phyloP scores from a whole-genome alignment of 495 filamentous ascomycete species.

The Opeltia flavorubescens region DNA sequence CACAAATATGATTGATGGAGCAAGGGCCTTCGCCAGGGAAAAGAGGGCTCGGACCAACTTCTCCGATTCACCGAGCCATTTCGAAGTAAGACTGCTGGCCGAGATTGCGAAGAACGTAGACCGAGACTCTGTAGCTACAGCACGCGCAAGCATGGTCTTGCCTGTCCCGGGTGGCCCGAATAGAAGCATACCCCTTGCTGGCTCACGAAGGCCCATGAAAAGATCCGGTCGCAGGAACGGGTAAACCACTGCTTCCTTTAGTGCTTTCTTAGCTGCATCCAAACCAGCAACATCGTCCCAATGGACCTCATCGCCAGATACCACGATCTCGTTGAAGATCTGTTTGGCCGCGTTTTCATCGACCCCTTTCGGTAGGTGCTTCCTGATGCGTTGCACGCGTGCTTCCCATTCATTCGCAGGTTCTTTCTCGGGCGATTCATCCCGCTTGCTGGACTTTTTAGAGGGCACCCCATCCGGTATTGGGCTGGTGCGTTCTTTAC shows the following conservation, averaged over 20 bases:
- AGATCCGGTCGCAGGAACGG: slow-evolving; percentile 92
- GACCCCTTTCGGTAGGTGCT: slow-evolving; percentile 63
- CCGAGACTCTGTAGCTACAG: slow-evolving; percentile 86
- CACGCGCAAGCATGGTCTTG: slow-evolving; percentile 94
- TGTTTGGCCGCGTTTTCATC: slow-evolving; percentile 74
- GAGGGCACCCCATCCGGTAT: slow-evolving; percentile 19
- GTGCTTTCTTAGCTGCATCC: slow-evolving; percentile 75
- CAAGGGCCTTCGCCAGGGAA: slow-evolving; percentile 94
- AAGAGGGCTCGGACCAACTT: slow-evolving; percentile 98
- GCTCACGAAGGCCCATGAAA: slow-evolving; percentile 89
- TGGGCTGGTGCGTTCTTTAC: slow-evolving; percentile 8
- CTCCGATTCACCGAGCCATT: slow-evolving; percentile 94
- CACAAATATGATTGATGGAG: slow-evolving; percentile 96
- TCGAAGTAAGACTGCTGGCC: slow-evolving; percentile 82
- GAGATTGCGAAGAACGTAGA: slow-evolving; percentile 98
- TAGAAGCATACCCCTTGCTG: slow-evolving; percentile 86
- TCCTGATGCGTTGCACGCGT: slow-evolving; percentile 48
- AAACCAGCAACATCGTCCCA: slow-evolving; percentile 93
- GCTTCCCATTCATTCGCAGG: slow-evolving; percentile 31
- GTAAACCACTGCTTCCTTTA: slow-evolving; percentile 96
- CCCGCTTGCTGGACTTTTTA: slow-evolving; percentile 32
- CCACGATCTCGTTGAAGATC: slow-evolving; percentile 91
- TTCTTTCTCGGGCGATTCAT: slow-evolving; percentile 22
- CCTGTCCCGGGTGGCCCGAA: slow-evolving; percentile 95
- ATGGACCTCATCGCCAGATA: slow-evolving; percentile 85